These are phyloP conservation scores for Talaromyces sp. DNA, from an alignment of 2,329 filamentous ascomycete species.

Conservation along the genomic window DNA sequence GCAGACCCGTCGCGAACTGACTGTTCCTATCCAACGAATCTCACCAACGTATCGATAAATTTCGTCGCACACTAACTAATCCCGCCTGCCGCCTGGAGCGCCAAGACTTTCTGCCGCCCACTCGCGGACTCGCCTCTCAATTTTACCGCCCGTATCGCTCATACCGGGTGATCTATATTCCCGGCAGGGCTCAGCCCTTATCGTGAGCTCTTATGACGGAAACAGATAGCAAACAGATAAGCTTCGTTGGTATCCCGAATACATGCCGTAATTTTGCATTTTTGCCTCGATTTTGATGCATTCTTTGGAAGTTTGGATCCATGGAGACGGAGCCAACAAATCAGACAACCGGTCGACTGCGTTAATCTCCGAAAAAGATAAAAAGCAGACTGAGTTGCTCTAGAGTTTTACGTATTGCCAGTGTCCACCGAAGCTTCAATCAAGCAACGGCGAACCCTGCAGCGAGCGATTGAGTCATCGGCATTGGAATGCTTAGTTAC, in stretches of 20 bases:
- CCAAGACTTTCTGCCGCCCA: conserved; percentile 13
- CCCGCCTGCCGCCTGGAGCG: conserved; percentile 4
- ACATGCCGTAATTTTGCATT: conserved; percentile 1
- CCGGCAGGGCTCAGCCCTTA: conserved; percentile 24
- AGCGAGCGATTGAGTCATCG: neutral
- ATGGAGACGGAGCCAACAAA: neutral
- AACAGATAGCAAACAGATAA: neutral
- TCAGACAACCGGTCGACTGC: neutral
- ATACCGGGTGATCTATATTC: conserved; percentile 25
- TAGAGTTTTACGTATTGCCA: neutral
- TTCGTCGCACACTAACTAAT: conserved; percentile 39
- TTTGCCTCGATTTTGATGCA: neutral
- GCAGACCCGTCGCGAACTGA: conserved; percentile 24
- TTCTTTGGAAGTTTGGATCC: neutral
- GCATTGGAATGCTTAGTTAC: neutral
- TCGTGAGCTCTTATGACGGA: neutral
- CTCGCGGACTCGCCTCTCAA: conserved; percentile 16
- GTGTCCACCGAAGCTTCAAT: conserved; percentile 2
- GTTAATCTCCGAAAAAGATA: neutral
- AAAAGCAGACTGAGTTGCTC: neutral
- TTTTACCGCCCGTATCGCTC: conserved; percentile 22
- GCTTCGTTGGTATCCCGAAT: neutral
- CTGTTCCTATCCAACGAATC: neutral
- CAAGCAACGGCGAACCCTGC: neutral
- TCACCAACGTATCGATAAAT: conserved; percentile 26